A percentile compares a stretch with the other conserved stretches of the same genome.
Evolutionary conservation across 1,139 yeast species (phyloP).

Genomic region (Suzukiozyma palmioleophila): DNA sequence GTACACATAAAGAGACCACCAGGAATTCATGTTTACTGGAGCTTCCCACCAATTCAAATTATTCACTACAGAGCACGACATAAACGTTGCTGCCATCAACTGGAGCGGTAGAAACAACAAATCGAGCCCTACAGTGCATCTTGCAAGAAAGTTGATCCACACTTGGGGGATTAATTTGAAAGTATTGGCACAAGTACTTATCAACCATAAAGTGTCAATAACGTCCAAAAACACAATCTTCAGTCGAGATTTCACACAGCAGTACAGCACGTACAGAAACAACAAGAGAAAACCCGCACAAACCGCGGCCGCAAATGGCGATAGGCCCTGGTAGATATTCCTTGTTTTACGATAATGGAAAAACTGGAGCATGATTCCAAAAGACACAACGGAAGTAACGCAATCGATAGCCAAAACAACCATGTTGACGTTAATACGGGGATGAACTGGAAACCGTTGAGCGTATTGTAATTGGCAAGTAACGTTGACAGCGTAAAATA

Average conservation of each 20-base stretch:
- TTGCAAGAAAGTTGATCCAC: conserved; percentile 23
- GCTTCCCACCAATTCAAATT: conserved; percentile 17
- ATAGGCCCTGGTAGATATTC: conserved; percentile 21
- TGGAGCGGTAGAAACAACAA: conserved; percentile 10
- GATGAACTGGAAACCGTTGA: conserved; percentile 17
- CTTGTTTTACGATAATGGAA: conserved; percentile 16
- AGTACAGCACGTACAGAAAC: conserved; percentile 7
- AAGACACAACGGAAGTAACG: conserved; percentile 9
- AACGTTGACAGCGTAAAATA: conserved; percentile 11
- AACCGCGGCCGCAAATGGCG: conserved; percentile 11
- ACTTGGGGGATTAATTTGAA: conserved; percentile 25
- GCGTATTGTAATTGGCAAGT: conserved; percentile 13
- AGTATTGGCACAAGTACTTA: conserved; percentile 13
- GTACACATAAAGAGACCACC: conserved; percentile 12
- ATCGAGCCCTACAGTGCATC: conserved; percentile 14
- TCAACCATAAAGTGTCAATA: conserved; percentile 26
- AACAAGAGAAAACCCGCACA: conserved; percentile 8
- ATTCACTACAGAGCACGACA: conserved; percentile 2
- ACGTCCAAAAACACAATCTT: conserved; percentile 19
- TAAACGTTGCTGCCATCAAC: conserved; percentile 5
- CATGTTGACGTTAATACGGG: conserved; percentile 10
- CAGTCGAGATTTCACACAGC: conserved; percentile 6
- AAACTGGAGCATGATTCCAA: conserved; percentile 13
- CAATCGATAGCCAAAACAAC: conserved; percentile 13
- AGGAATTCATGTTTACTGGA: conserved; percentile 23